Evolutionary conservation across 2,329 filamentous ascomycete species (phyloP).

Genomic region (Trichophyton simii): DNA sequence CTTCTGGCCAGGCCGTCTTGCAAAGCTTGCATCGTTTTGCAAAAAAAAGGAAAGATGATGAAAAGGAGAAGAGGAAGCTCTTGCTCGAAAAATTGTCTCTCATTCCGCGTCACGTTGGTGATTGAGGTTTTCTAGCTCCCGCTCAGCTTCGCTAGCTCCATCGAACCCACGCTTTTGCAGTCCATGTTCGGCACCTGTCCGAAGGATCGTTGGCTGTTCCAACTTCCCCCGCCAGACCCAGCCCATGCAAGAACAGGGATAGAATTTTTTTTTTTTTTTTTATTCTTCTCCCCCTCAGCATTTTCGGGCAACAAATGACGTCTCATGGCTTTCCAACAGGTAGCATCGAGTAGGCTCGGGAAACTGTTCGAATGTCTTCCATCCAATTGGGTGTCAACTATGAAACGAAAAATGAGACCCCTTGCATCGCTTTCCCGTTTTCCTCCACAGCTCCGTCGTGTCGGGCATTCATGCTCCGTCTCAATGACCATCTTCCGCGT

Average conservation of each 20-base stretch:
- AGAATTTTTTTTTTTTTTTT: not conserved
- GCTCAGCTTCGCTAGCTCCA: constrained; percentile 3
- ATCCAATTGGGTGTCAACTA: not conserved
- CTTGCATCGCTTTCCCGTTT: not conserved
- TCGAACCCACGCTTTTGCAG: not conserved
- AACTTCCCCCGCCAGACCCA: not conserved
- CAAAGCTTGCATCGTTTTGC: not conserved
- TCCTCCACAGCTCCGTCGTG: not conserved
- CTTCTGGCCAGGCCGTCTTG: not conserved
- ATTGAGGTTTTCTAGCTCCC: constrained; percentile 1
- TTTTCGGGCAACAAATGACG: not conserved
- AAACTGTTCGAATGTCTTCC: not conserved
- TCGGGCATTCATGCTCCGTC: constrained; percentile 1
- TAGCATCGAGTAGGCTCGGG: not conserved
- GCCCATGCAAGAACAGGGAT: constrained; percentile 1
- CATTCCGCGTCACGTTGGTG: not conserved
- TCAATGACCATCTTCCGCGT: too few species aligned
- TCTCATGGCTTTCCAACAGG: not conserved
- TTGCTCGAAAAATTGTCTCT: not conserved
- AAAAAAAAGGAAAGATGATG: too few species aligned
- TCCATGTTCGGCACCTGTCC: not conserved
- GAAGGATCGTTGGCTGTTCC: constrained; percentile 1
- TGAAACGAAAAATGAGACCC: not conserved
- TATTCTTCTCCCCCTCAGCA: not conserved
- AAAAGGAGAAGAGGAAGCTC: too few species aligned